A percentile compares a stretch with the other conserved stretches of the same genome.
Conservation (phyloP, 768 basidiomycete genomes). For the Pisolithus albus region DNA sequence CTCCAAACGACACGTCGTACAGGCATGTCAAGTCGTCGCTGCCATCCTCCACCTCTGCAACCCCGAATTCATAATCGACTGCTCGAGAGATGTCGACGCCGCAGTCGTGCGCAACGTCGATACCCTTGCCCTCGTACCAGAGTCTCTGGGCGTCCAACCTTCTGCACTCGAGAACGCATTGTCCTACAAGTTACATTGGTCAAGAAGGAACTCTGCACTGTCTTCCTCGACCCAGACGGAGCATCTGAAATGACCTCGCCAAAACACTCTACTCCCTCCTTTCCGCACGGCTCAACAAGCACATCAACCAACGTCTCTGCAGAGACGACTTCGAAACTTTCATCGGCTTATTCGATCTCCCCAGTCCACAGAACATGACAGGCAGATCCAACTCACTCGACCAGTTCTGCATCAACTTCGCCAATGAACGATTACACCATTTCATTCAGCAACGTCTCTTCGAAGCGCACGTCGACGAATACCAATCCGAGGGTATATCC, state of each 20-base stretch:
- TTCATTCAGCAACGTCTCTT: conserved; percentile 78
- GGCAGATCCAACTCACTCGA: conserved; percentile 89
- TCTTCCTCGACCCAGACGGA: conserved; percentile 92
- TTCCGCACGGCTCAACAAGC: conserved; percentile 94
- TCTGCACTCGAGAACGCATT: conserved; percentile 70
- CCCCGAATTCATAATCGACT: conserved; percentile 84
- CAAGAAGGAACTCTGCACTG: conserved; percentile 94
- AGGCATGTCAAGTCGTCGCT: conserved; percentile 90
- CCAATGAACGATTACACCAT: conserved; percentile 84
- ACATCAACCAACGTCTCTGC: conserved; percentile 93
- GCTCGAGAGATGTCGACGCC: conserved; percentile 80
- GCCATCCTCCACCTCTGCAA: conserved; percentile 97
- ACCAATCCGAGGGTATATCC: conserved; percentile 73
- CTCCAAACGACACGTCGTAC: conserved; percentile 91
- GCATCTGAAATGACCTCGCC: conserved; percentile 90
- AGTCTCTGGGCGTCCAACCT: conserved; percentile 81
- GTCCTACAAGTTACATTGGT: conserved; percentile 86
- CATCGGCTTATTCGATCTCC: conserved; percentile 90
- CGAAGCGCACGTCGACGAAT: conserved; percentile 77
- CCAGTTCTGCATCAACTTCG: conserved; percentile 94
- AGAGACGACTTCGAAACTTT: conserved; percentile 89
- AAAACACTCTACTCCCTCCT: conserved; percentile 90
- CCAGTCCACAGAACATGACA: conserved; percentile 86
- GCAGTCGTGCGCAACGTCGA: conserved; percentile 88
- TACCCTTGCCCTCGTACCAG: conserved; percentile 73